Conservation (phyloP, 1,284 basidiomycete species). For the Schizophyllum amplum region DNA sequence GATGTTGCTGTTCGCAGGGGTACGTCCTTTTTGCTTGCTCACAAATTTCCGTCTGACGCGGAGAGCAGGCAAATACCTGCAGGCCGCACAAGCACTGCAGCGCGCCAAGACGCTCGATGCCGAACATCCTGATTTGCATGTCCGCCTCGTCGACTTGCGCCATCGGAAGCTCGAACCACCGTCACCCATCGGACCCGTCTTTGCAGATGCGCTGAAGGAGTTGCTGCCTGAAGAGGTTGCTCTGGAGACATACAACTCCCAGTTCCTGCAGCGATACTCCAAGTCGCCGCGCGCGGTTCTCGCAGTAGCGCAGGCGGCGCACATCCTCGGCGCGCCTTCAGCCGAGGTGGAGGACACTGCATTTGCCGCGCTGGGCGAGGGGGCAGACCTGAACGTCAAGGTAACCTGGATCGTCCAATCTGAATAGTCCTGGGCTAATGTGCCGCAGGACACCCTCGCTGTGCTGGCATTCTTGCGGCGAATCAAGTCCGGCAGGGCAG, state of each 20-base stretch:
- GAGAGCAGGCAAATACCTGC: constrained; percentile 71
- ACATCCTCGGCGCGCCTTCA: constrained; percentile 34
- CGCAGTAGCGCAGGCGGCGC: constrained; percentile 49
- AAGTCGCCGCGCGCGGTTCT: constrained; percentile 45
- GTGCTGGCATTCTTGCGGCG: constrained; percentile 38
- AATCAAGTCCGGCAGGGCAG: constrained; percentile 41
- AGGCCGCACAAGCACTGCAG: constrained; percentile 68
- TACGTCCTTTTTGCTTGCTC: constrained; percentile 27
- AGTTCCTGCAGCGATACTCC: constrained; percentile 62
- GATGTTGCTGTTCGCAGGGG: constrained; percentile 78
- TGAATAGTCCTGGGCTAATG: no score
- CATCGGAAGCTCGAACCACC: constrained; percentile 33
- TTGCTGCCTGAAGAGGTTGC: constrained; percentile 53
- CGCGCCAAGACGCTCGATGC: constrained; percentile 49
- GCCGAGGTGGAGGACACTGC: constrained; percentile 55
- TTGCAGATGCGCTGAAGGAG: constrained; percentile 36
- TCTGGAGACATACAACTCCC: constrained; percentile 61
- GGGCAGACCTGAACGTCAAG: constrained; percentile 38
- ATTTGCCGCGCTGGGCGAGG: constrained; percentile 41
- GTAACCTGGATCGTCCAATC: constrained; percentile 28
- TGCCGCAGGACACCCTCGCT: constrained; percentile 42
- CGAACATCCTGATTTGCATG: constrained; percentile 62
- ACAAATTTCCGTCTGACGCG: not conserved
- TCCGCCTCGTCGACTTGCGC: constrained; percentile 62
- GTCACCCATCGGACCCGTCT: constrained; percentile 34